Percentiles rank a stretch among this genome's conserved stretches.
These are phyloP conservation scores for Gloeophyllum trabeum DNA, from an alignment of 768 basidiomycete genomes.

Conservation along the genomic window DNA sequence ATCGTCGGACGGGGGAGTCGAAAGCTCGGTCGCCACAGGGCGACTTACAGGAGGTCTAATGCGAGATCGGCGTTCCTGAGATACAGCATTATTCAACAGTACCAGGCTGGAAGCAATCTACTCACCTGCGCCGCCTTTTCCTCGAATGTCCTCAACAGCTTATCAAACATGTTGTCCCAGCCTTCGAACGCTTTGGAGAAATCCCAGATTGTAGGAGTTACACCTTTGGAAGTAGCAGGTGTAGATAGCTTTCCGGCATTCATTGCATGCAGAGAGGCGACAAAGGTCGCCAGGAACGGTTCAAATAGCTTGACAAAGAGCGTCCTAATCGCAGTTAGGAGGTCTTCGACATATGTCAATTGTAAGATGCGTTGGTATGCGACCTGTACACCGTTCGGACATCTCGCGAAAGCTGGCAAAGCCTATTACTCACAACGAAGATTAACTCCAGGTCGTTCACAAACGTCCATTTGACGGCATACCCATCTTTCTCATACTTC, in stretches of 20 bases:
- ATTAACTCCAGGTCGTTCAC: slow-evolving; percentile 94
- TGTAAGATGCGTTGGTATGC: slow-evolving; percentile 96
- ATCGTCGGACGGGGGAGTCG: slow-evolving; percentile 46
- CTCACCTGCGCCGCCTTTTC: slow-evolving; percentile 60
- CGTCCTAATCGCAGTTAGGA: slow-evolving; percentile 68
- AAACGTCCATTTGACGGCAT: slow-evolving; percentile 89
- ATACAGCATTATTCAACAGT: neutral
- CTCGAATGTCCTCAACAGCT: slow-evolving; percentile 62
- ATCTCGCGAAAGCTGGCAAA: no score
- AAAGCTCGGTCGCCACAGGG: slow-evolving; percentile 20
- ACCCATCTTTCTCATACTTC: slow-evolving; percentile 89
- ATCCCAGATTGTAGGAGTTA: slow-evolving; percentile 42
- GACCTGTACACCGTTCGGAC: slow-evolving; percentile 40
- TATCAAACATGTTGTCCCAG: slow-evolving; percentile 78
- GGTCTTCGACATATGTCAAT: slow-evolving; percentile 85
- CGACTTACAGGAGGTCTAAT: slow-evolving; percentile 27
- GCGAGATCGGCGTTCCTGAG: slow-evolving; percentile 65
- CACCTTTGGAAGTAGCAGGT: slow-evolving; percentile 22
- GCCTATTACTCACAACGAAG: slow-evolving; percentile 65
- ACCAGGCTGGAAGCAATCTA: slow-evolving; percentile 3
- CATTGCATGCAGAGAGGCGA: slow-evolving; percentile 68
- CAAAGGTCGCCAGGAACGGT: slow-evolving; percentile 74
- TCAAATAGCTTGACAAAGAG: slow-evolving; percentile 84
- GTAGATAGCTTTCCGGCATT: slow-evolving; percentile 27
- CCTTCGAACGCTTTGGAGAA: slow-evolving; percentile 60